Evolutionary conservation across 768 basidiomycete genomes (phyloP), one percentile per base, ranked within the genome.

Genomic region (Tephrocybe sp.): DNA sequence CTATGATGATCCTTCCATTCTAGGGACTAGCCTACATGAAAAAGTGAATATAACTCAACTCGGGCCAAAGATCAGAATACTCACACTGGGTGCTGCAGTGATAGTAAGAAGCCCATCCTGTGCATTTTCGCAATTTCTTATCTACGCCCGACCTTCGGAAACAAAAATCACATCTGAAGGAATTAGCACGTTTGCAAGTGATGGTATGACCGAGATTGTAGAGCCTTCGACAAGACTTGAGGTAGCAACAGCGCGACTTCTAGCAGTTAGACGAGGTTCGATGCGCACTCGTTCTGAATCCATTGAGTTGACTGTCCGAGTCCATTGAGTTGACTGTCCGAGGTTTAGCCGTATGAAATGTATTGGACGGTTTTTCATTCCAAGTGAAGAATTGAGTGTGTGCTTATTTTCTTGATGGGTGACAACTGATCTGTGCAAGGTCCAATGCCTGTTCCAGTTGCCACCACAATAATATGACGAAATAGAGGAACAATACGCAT

Each of bases 1-100:
- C 74, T 82, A 63, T 93, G 90, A 60, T 80, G 76, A 0, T 70
- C 58, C 33, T 75, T 75, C 90, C 90, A 92, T 48, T 90, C 82
- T 28, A 62, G 42, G n/a, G 51, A 68, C 62, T 93, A 90, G 67
- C 89, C 89, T 91, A 62, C 11, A 25, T 25, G 57, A 20, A 39
- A 14, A 45, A 3, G 34, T 26, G 47, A 45, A 24, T 20, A 51
- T 41, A 26, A 36, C n/a, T 21, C 26, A 26, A 21, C 5, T 20
- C 38, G n/a, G 17, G 17, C 14, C 20, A 33, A 3, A 40, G 38
- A 7, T 17, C 32, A 47, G 40, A 53, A 43, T 45, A 40, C 80
- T 65, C 64, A 90, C 90, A 93, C 65, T 71, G 58, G 20, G 70
- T 55, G 55, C 78, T 75, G 58, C 90, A 93, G 61, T 93, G 92